Conservation (phyloP, 768 basidiomycete genomes). For the Pseudohyphozyma bogoriensis region DNA sequence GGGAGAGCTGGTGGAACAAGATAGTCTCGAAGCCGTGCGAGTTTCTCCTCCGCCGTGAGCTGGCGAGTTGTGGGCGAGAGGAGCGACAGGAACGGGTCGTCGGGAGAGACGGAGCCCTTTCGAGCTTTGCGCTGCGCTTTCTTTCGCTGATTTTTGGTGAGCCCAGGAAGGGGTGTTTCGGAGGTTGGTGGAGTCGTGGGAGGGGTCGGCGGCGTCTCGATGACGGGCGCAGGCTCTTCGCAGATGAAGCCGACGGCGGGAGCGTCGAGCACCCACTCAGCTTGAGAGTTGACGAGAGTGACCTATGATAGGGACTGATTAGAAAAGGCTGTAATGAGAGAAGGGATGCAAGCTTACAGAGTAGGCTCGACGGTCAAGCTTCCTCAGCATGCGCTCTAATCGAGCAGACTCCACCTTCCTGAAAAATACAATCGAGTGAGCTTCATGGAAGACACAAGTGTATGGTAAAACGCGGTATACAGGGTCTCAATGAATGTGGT, state of each 20-base stretch:
- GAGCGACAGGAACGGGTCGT: constrained; percentile 5
- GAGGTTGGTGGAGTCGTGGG: constrained; percentile 15
- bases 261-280: constrained; percentile 17
- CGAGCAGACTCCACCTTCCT: constrained; percentile 9
- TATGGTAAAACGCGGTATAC: neutral
- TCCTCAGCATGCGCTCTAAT: constrained; percentile 11
- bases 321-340: too few species aligned
- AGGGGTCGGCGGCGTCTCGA: constrained; percentile 4
- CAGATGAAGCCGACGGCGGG: constrained; percentile 18
- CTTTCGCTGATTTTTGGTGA: constrained; percentile 18
- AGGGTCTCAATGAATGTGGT: constrained; percentile 14
- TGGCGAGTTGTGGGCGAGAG: neutral
- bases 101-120: neutral
- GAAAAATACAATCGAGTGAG: neutral
- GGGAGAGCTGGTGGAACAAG: constrained; percentile 9
- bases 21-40: constrained; percentile 7
- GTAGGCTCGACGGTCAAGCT: constrained; percentile 17
- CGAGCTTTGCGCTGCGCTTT: constrained; percentile 4
- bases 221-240: constrained; percentile 3
- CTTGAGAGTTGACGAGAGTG: constrained; percentile 17
- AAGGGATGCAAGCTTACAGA: neutral
- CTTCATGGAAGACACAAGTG: neutral
- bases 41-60: constrained; percentile 2
- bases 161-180: neutral
- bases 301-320: neutral